These are phyloP conservation scores for Rhynchosporium secalis DNA, from an alignment of 2,329 filamentous ascomycete species.

Conservation along the genomic window DNA sequence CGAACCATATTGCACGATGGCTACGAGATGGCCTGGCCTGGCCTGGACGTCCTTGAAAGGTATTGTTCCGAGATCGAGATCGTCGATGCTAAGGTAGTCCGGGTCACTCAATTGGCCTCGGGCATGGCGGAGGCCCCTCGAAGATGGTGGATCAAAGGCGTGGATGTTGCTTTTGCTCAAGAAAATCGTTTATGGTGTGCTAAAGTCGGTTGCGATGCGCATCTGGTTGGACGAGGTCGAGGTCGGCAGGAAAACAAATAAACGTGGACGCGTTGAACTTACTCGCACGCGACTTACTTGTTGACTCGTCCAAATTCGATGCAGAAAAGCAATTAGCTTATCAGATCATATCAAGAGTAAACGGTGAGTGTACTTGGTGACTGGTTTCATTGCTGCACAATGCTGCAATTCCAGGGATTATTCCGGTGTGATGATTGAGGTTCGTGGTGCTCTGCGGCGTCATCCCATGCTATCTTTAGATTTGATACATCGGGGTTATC, in stretches of 20 bases:
- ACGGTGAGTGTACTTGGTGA: not conserved
- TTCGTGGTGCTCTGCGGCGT: conserved; percentile 9
- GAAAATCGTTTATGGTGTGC: not conserved
- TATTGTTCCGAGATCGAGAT: conserved; percentile 15
- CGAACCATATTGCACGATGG: conserved; percentile 67
- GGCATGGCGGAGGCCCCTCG: conserved; percentile 30
- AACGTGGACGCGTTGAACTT: conserved; percentile 1
- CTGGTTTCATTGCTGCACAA: conserved; percentile 10
- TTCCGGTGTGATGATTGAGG: conserved; percentile 9
- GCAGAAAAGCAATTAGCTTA: not conserved
- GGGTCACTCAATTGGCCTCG: conserved; percentile 34
- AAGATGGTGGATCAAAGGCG: conserved; percentile 20
- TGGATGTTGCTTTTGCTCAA: conserved; percentile 9
- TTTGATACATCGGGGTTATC: conserved; percentile 3
- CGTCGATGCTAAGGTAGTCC: conserved; percentile 22
- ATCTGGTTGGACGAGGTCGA: conserved; percentile 25
- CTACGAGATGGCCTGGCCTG: no score
- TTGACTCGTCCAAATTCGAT: conserved; percentile 5
- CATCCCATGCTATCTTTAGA: conserved; percentile 19
- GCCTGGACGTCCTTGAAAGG: not conserved
- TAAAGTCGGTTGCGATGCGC: not conserved
- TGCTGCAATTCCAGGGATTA: conserved; percentile 15
- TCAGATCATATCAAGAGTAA: conserved; percentile 2
- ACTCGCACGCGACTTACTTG: conserved; percentile 1
- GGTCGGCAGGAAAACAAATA: conserved; percentile 13